phyloP scores from a whole-genome alignment of 2,329 filamentous ascomycete species.

The Aspergillus floridensis region DNA sequence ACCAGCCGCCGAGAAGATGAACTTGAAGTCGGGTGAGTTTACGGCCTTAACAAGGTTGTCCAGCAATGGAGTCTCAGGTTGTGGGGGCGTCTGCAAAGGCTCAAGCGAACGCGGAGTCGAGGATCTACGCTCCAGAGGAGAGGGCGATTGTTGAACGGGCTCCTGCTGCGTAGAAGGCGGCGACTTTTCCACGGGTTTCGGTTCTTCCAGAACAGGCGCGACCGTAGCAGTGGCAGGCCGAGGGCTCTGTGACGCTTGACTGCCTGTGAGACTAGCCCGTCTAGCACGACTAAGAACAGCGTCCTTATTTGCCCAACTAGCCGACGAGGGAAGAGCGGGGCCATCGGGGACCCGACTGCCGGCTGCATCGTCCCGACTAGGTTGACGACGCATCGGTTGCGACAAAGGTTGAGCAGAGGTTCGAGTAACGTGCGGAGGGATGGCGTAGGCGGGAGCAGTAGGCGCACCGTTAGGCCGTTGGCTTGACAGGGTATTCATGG shows the following conservation, averaged over 20 bases:
- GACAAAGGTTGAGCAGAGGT: slow-evolving; percentile 52
- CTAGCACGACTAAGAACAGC: slow-evolving; percentile 65
- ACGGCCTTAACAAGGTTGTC: slow-evolving; percentile 48
- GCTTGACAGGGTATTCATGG: slow-evolving; percentile 84
- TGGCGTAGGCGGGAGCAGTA: slow-evolving; percentile 21
- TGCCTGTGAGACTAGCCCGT: slow-evolving; percentile 73
- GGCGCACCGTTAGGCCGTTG: slow-evolving; percentile 53
- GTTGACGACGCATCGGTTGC: slow-evolving; percentile 67
- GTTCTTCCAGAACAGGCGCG: slow-evolving; percentile 35
- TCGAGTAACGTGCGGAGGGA: slow-evolving; percentile 45
- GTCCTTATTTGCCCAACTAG: slow-evolving; percentile 81
- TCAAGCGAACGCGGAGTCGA: slow-evolving; percentile 22
- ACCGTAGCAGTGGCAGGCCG: slow-evolving; percentile 54
- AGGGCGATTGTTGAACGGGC: slow-evolving; percentile 21
- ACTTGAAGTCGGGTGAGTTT: slow-evolving; percentile 51
- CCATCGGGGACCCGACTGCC: slow-evolving; percentile 63
- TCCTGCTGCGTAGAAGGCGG: slow-evolving; percentile 23
- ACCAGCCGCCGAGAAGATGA: slow-evolving; percentile 51
- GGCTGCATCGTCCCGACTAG: slow-evolving; percentile 71
- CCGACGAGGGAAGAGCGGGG: slow-evolving; percentile 87
- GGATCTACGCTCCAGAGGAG: slow-evolving; percentile 22
- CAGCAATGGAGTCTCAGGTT: slow-evolving; percentile 31
- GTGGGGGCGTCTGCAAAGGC: slow-evolving; percentile 17
- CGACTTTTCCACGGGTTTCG: slow-evolving; percentile 35
- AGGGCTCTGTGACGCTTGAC: slow-evolving; percentile 77